phyloP scores from a whole-genome alignment of 305 asterid genomes.

The Fraxinus latifolia region DNA sequence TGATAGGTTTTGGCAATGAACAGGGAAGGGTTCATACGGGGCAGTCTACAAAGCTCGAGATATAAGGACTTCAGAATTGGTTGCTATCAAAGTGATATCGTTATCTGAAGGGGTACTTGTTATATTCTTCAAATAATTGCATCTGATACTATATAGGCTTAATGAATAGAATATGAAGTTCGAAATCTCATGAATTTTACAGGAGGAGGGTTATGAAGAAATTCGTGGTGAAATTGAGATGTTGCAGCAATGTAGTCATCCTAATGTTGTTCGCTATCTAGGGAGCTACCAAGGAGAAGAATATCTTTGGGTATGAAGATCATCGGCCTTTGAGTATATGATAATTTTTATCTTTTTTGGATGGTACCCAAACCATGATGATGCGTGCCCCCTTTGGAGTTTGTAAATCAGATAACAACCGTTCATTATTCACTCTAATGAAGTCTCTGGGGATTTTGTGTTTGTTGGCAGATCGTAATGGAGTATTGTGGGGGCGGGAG shows the following conservation, averaged over 20 bases:
- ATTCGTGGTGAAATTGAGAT: slow-evolving; percentile 98
- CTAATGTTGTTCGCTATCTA: slow-evolving; percentile 97
- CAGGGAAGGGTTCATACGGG: slow-evolving; percentile 98
- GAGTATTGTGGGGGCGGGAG: slow-evolving; percentile 99
- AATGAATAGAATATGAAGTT: slow-evolving; percentile 4
- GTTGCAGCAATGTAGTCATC: slow-evolving; percentile 99
- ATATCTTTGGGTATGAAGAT: slow-evolving; percentile 81
- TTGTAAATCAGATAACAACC: slow-evolving; percentile 15
- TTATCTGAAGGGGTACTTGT: slow-evolving; percentile 83
- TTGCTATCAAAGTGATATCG: slow-evolving; percentile 95
- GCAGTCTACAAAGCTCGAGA: slow-evolving; percentile 97
- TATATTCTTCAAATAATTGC: slow-evolving; percentile 2
- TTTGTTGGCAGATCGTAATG: slow-evolving; percentile 88
- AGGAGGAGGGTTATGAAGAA: slow-evolving; percentile 99
- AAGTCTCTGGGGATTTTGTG: slow-evolving; percentile 22
- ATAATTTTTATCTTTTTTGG: slow-evolving; percentile 13
- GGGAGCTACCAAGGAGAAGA: slow-evolving; percentile 99
- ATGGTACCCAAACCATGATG: not conserved
- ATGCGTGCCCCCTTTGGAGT: slow-evolving; percentile 1
- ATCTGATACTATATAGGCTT: slow-evolving; percentile 8
- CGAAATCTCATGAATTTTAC: slow-evolving; percentile 25
- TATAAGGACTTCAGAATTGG: slow-evolving; percentile 79
- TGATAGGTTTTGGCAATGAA: slow-evolving; percentile 20
- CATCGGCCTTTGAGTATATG: not conserved
- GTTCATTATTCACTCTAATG: slow-evolving; percentile 19